A percentile compares a stretch with the other conserved stretches of the same genome.
phyloP scores from a whole-genome alignment of 306 rosid genomes.

The Potentilla sterilis region DNA sequence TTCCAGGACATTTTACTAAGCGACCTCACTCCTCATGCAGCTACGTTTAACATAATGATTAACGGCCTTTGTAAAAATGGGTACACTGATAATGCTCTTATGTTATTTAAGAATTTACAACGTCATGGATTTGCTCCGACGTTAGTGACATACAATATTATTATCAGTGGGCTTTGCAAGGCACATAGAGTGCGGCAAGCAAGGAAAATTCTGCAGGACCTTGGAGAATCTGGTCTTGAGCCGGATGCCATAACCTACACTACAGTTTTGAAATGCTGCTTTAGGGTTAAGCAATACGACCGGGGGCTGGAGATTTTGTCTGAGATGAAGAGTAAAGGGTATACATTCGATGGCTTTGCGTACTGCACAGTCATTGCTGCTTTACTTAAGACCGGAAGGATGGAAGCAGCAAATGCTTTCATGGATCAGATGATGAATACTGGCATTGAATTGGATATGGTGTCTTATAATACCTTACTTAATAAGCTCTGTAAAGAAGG shows the following conservation, averaged over 20 bases:
- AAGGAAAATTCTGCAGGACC: slow-evolving; percentile 47
- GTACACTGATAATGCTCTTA: slow-evolving; percentile 50
- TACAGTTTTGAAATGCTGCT: slow-evolving; percentile 65
- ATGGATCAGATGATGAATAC: slow-evolving; percentile 41
- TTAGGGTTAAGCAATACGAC: slow-evolving; percentile 42
- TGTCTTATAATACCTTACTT: slow-evolving; percentile 59
- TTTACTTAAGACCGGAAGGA: slow-evolving; percentile 57
- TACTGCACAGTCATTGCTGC: slow-evolving; percentile 72
- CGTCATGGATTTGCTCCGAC: slow-evolving; percentile 61
- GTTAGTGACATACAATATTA: slow-evolving; percentile 59
- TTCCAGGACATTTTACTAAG: slow-evolving; percentile 44
- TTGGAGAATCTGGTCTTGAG: slow-evolving; percentile 45
- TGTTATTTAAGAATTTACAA: slow-evolving; percentile 57
- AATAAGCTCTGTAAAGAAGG: slow-evolving; percentile 62
- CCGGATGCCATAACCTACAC: slow-evolving; percentile 68
- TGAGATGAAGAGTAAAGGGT: slow-evolving; percentile 62
- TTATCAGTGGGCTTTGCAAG: slow-evolving; percentile 75
- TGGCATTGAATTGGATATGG: slow-evolving; percentile 60
- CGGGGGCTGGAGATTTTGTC: slow-evolving; percentile 61
- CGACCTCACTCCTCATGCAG: slow-evolving; percentile 33
- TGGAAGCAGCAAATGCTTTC: slow-evolving; percentile 53
- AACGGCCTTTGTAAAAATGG: slow-evolving; percentile 69
- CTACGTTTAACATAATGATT: slow-evolving; percentile 64
- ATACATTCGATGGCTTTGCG: slow-evolving; percentile 62
- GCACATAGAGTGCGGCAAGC: slow-evolving; percentile 44